These are phyloP conservation scores for Aspergillus sp. DNA, from an alignment of 2,329 filamentous ascomycete species.

Conservation along the genomic window DNA sequence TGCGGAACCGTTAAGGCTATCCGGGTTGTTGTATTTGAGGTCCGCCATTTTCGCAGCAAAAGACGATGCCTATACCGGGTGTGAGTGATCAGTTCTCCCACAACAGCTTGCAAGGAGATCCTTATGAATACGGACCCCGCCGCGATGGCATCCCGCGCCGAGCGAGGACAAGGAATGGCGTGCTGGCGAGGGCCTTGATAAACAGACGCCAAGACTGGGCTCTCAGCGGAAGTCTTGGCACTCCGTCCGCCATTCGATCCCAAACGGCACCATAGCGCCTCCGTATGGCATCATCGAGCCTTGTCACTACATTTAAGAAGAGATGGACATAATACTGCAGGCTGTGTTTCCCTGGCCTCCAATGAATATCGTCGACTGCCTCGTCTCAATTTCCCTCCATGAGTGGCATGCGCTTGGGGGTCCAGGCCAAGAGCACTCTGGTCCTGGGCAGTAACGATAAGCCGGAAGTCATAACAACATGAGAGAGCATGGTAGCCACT, in stretches of 20 bases:
- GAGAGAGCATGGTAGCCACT: too few species aligned
- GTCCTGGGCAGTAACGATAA: too few species aligned
- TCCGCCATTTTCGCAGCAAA: constrained; percentile 1
- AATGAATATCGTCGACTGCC: background rate
- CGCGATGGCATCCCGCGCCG: background rate
- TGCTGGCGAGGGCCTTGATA: background rate
- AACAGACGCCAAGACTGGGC: background rate
- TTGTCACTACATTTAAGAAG: background rate
- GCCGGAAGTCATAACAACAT: too few species aligned
- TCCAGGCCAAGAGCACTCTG: too few species aligned
- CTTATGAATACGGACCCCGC: background rate
- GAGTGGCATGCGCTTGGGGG: too few species aligned
- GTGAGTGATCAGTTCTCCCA: background rate
- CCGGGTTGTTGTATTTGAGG: background rate
- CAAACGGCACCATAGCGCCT: constrained; percentile 7
- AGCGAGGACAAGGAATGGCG: background rate
- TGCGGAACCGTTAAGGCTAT: background rate
- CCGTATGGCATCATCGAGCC: constrained; percentile 3
- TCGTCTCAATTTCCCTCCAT: too few species aligned
- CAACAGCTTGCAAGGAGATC: background rate
- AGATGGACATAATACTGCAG: background rate
- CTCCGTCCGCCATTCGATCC: background rate
- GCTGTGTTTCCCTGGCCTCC: background rate
- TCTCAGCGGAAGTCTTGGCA: background rate
- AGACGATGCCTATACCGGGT: background rate